Evolutionary conservation across 169 alveolate genomes (phyloP), one percentile per base, ranked within the genome.

Genomic region (Plasmodium yoelii): DNA sequence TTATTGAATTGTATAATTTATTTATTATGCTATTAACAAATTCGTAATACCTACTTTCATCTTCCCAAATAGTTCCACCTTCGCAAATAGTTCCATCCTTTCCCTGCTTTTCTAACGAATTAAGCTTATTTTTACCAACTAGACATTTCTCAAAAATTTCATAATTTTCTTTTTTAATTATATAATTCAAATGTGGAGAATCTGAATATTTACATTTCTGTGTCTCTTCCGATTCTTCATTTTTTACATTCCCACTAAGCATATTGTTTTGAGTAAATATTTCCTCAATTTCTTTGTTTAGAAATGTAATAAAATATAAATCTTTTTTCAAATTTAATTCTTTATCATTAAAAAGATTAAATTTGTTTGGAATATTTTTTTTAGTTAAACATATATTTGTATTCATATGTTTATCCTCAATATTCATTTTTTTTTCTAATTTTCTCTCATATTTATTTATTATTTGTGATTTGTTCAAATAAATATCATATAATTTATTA

Each of bases 1-100:
- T 77, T 9, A 77, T 19, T 39, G 88, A 26, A 7, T 51, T 67
- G 24, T 63, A 77, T 3, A 77, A 69, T 15, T 39, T 47, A 26
- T 51, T 15, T 24, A 34, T 22, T 15, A 51, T 47, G 6, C 12
- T 9, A 22, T 5, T 12, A 4, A 46, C 13, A 34, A 47, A 4
- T 2, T 26, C 34, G 22, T 19, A 10, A 19, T 26, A 53, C 2
- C 5, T 28, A 22, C 13, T 22, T 39, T 65, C 55, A 28, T 28
- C 56, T 10, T n/a, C n/a, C n/a, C n/a, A n/a, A n/a, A n/a, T n/a
- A n/a, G n/a, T n/a, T n/a, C n/a, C n/a, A n/a, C n/a, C n/a, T n/a
- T n/a, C n/a, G n/a, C n/a, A n/a, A n/a, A n/a, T n/a, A n/a, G n/a
- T n/a, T n/a, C n/a, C n/a, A n/a, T n/a, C n/a, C n/a, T n/a, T n/a